Base-by-base conservation (phyloP, 352 stramenopile genomes). In the Globisporangium barbulae region DNA sequence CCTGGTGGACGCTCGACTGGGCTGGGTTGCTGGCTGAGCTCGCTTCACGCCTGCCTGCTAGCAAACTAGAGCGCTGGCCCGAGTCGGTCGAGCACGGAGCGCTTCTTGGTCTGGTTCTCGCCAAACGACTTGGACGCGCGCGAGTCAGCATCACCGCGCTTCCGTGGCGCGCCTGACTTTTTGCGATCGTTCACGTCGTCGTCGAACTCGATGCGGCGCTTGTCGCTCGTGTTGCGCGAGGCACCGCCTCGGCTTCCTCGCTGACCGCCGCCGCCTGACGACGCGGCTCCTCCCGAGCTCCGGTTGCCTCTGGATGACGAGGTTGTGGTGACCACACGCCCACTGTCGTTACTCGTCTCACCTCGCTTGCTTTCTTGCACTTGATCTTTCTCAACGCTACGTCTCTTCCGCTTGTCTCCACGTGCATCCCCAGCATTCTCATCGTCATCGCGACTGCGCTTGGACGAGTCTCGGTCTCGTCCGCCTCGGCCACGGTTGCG, bases 61-160 rank as follows among this genome's bases (percentile, higher is more conserved):
- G 21, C 1, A 28, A 3, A 7, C 59, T 79, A 91, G 33, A 93
- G 31, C 12, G 83, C 83, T n/a, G 86, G 86, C 2, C 86, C 86
- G 47, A 95, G 79, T 21, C 86, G 83, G 48, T 95, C 86, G 17
- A 95, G 72, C 28, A 95, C 86, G 1, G 86, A 95, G 17, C 78
- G 72, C 75, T 95, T 95, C 75, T 95, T 95, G 53, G 73, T 54
- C 41, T 87, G 82, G 28, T 64, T 69, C 19, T 91, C 82, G 31
- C 76, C 73, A 30, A 78, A 79, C n/a, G 73, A 71, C 53, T 86
- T 82, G 48, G 71, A 68, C 28, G 41, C 54, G 37, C 64, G 45
- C 58, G 57, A 22, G 21, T 87, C 76, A 25, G 85, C 74, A 55
- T 71, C 37, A 30, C 54, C 56, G 25, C 53, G 48, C n/a, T 70